Evolutionary conservation across 169 alveolate species (phyloP).

Genomic region (Plasmodium sp.): DNA sequence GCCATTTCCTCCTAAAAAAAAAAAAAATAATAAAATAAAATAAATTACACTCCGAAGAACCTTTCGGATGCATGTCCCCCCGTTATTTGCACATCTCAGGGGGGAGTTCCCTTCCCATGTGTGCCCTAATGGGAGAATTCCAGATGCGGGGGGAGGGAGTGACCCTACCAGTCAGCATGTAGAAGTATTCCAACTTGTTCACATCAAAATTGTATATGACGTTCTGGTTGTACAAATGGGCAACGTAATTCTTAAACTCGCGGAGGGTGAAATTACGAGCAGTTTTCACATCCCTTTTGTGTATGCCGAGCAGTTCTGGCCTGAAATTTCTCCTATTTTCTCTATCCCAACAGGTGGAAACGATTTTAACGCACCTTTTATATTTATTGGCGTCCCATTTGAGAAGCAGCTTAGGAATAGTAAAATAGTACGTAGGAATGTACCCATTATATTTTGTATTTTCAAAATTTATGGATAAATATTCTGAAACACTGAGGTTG

Average conservation of each 20-base stretch:
- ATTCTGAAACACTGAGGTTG: slow-evolving; percentile 83
- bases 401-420: slow-evolving; percentile 83
- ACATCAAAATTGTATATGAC: slow-evolving; percentile 82
- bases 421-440: slow-evolving; percentile 85
- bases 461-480: slow-evolving; percentile 84
- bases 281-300: slow-evolving; percentile 80
- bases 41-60: neutral
- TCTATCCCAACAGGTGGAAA: slow-evolving; percentile 83
- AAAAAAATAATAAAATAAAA: neutral
- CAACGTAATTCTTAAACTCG: slow-evolving; percentile 82
- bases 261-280: slow-evolving; percentile 81
- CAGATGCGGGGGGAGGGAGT: neutral
- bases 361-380: slow-evolving; percentile 79
- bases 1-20: slow-evolving; percentile 84
- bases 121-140: neutral
- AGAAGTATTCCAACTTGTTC: slow-evolving; percentile 83
- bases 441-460: slow-evolving; percentile 85
- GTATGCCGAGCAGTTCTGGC: slow-evolving; percentile 83
- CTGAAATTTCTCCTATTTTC: slow-evolving; percentile 78
- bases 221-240: slow-evolving; percentile 77
- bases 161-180: slow-evolving; percentile 84
- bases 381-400: slow-evolving; percentile 80
- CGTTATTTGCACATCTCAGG: neutral
- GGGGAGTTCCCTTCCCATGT: neutral
- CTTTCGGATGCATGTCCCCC: neutral